Evolutionary conservation across 164 flowering plant species (phyloP).

Genomic region (Nymphaea colorata): DNA sequence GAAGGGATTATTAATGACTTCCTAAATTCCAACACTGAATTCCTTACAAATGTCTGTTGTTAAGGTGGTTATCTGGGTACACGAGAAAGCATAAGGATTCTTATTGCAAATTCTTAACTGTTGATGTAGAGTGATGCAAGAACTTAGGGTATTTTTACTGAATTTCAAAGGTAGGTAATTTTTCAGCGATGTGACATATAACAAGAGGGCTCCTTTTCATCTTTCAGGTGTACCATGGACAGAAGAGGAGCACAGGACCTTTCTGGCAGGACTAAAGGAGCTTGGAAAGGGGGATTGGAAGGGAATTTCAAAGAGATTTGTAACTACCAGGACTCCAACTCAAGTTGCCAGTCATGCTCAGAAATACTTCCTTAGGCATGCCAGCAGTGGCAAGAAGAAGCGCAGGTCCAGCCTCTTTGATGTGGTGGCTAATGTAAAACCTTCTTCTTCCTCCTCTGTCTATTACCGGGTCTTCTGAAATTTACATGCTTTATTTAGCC

Average conservation of each 20-base stretch:
- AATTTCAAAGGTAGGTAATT: too few relatives aligned
- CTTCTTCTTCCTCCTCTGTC: conserved; percentile 7
- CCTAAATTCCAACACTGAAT: too few relatives aligned
- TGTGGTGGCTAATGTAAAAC: conserved; percentile 5
- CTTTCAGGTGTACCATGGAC: conserved; percentile 32
- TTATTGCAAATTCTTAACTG: too few relatives aligned
- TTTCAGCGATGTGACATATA: too few relatives aligned
- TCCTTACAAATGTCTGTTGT: too few relatives aligned
- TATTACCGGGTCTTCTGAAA: too few relatives aligned
- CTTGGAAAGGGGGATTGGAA: conserved; percentile 43
- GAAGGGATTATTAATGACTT: too few relatives aligned
- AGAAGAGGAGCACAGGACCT: conserved; percentile 27
- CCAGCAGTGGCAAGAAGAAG: conserved; percentile 9
- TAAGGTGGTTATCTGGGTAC: too few relatives aligned
- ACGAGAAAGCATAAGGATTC: too few relatives aligned
- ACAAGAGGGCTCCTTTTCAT: not conserved
- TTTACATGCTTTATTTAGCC: not conserved
- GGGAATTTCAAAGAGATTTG: conserved; percentile 30
- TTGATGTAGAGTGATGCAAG: too few relatives aligned
- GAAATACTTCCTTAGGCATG: conserved; percentile 25
- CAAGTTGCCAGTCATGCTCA: conserved; percentile 45
- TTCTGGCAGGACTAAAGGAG: conserved; percentile 23
- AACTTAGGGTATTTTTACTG: too few relatives aligned
- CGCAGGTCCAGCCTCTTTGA: conserved; percentile 29
- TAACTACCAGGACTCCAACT: conserved; percentile 27